phyloP scores from a whole-genome alignment of 495 filamentous ascomycete genomes.

The Penicillium manginii region DNA sequence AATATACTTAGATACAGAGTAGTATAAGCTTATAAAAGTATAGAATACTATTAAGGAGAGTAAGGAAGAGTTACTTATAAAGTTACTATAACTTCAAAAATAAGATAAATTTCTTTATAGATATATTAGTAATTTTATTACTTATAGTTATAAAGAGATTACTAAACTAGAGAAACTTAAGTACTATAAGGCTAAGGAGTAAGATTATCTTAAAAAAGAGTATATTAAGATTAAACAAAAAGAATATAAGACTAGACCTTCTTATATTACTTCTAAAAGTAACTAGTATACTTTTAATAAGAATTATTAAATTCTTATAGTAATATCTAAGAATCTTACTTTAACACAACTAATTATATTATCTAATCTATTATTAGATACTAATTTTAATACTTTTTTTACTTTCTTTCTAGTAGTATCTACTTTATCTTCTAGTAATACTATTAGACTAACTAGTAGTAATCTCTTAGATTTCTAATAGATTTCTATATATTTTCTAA shows the following conservation, averaged over 20 bases:
- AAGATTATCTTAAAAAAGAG: too few relatives aligned
- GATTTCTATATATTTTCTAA: constrained; percentile 17
- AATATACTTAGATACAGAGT: background rate
- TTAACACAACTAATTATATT: background rate
- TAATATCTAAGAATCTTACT: background rate
- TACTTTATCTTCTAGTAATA: background rate
- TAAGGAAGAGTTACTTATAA: too few relatives aligned
- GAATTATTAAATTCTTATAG: background rate
- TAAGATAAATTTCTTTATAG: background rate
- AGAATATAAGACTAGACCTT: background rate
- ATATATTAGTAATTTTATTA: too few relatives aligned
- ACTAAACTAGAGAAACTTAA: background rate
- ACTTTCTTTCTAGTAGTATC: background rate
- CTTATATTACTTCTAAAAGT: background rate
- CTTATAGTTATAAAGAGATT: background rate
- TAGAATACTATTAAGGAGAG: constrained; percentile 11
- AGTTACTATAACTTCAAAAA: background rate
- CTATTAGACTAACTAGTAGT: constrained; percentile 8
- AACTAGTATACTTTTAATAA: background rate
- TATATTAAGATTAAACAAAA: too few relatives aligned
- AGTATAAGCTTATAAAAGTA: constrained; percentile 1
- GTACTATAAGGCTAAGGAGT: too few relatives aligned
- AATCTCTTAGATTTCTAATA: constrained; percentile 9
- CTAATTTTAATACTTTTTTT: too few relatives aligned
- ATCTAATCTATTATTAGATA: background rate